Conservation (phyloP, 1,284 basidiomycete species). For the Ustilago bromivora region DNA sequence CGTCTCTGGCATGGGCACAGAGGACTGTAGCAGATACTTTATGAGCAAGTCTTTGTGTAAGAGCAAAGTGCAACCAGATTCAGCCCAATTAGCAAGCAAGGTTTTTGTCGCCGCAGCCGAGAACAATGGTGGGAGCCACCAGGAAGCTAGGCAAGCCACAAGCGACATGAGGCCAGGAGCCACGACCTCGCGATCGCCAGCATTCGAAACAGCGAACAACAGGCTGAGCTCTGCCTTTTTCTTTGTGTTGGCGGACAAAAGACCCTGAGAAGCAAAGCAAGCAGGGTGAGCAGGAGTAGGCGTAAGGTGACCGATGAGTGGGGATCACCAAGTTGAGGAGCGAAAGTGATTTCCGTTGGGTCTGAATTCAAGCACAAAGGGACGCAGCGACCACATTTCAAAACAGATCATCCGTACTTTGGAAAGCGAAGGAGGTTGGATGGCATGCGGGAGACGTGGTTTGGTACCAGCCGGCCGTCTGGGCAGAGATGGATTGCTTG, state of each 20-base stretch:
- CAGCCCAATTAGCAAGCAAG: neutral
- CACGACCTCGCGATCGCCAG: slow-evolving; percentile 16
- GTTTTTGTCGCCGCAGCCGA: slow-evolving; percentile 6
- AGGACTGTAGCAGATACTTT: neutral
- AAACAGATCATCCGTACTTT: neutral
- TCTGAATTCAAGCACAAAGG: neutral
- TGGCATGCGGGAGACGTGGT: neutral
- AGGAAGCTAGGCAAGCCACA: slow-evolving; percentile 2
- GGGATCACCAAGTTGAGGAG: neutral
- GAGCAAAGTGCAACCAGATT: neutral
- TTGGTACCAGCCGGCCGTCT: neutral
- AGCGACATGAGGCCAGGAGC: neutral
- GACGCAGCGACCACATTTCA: neutral
- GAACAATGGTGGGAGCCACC: neutral
- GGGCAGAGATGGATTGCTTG: neutral
- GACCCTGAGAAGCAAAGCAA: neutral
- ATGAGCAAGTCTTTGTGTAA: neutral
- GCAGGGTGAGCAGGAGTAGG: neutral
- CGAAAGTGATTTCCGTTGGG: neutral
- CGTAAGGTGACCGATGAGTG: slow-evolving; percentile 4
- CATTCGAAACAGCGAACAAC: slow-evolving; percentile 1
- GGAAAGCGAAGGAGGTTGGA: neutral
- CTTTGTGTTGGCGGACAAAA: neutral
- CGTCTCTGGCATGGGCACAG: neutral
- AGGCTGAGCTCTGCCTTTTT: neutral